Base-by-base conservation (phyloP, 495 filamentous ascomycete species). In the Apiosordaria backusii region DNA sequence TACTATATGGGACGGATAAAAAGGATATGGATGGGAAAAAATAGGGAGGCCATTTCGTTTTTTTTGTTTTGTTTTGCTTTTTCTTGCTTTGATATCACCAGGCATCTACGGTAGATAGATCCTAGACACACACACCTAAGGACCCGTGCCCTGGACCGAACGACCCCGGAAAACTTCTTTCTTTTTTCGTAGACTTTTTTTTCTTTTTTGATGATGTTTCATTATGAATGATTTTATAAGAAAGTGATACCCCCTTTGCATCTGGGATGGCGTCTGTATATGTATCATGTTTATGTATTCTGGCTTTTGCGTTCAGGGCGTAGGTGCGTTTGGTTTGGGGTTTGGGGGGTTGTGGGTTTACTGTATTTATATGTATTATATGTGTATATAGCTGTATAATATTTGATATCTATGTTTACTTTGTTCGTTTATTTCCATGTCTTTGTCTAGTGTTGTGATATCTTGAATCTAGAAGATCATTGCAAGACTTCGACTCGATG, bases 1-100 rank as follows among this genome's bases (percentile, higher is more conserved):
- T 57, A 26, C 27, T n/a, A 65, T 25, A 62, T 65, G 50, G 68
- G 29, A 65, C 22, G 67, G 29, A 35, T 64, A 54, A 60, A 57
- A 64, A 25, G 50, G 63, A 53, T 35, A 29, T 16, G 26, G 29
- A 50, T 52, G 50, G 58, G 62, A 45, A 18, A 54, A 24, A 24
- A n/a, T n/a, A 4, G 16, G 23, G 54, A 53, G 57, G 26, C 13
- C 25, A 27, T 59, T 53, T 57, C 23, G n/a, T n/a, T 62, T 65
- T 68, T 29, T 13, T n/a, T n/a, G n/a, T 68, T 65, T 50, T 55
- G 27, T 55, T 55, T 55, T 21, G 53, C n/a, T 55, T 54, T 18
- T 54, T 13, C 18, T 54, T 55, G 53, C 53, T 55, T 55, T 55
- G 9, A 15, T 13, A 15, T 45, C 35, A 45, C 9, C 21, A 50